A percentile compares a stretch with the other conserved stretches of the same genome.
These are phyloP conservation scores for Hysterium pulicare DNA, from an alignment of 2,329 filamentous ascomycete species.

Conservation along the genomic window DNA sequence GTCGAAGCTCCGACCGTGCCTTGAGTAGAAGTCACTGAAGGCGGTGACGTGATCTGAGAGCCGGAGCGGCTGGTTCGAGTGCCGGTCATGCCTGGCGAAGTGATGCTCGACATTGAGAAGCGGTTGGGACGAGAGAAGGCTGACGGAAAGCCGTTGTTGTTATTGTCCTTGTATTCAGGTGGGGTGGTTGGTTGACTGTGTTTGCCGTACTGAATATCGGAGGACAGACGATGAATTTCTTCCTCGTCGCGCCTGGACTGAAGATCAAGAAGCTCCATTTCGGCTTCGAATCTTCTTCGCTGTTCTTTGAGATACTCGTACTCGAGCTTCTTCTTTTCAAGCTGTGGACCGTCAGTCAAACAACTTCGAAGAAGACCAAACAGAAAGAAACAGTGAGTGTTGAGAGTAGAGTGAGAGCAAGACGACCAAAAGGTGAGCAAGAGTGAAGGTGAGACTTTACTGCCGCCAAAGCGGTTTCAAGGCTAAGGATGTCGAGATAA, in stretches of 20 bases:
- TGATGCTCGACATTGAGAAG: conserved; percentile 84
- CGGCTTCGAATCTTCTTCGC: conserved; percentile 82
- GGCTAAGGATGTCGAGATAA: no score
- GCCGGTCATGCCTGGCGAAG: conserved; percentile 66
- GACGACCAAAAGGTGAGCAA: not conserved
- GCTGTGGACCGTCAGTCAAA: conserved; percentile 50
- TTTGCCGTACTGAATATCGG: conserved; percentile 70
- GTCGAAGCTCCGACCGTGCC: conserved; percentile 53
- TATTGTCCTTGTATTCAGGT: conserved; percentile 81
- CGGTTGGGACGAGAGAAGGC: conserved; percentile 81
- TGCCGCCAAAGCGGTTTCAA: no score
- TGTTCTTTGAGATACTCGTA: conserved; percentile 90
- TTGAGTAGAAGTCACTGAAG: conserved; percentile 55
- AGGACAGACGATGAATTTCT: conserved; percentile 80
- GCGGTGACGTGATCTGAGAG: conserved; percentile 77
- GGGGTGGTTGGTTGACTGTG: conserved; percentile 96
- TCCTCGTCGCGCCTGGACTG: conserved; percentile 79
- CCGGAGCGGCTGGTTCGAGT: conserved; percentile 70
- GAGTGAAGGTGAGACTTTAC: not conserved
- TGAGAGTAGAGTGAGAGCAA: not conserved
- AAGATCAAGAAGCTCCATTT: conserved; percentile 85
- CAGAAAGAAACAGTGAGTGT: conserved; percentile 2
- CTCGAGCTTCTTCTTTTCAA: conserved; percentile 90
- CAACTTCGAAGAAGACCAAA: not conserved
- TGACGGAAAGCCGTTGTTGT: conserved; percentile 70